These are phyloP conservation scores for Cordyceps tenuipes DNA, from an alignment of 2,329 filamentous ascomycete genomes.

Conservation along the genomic window DNA sequence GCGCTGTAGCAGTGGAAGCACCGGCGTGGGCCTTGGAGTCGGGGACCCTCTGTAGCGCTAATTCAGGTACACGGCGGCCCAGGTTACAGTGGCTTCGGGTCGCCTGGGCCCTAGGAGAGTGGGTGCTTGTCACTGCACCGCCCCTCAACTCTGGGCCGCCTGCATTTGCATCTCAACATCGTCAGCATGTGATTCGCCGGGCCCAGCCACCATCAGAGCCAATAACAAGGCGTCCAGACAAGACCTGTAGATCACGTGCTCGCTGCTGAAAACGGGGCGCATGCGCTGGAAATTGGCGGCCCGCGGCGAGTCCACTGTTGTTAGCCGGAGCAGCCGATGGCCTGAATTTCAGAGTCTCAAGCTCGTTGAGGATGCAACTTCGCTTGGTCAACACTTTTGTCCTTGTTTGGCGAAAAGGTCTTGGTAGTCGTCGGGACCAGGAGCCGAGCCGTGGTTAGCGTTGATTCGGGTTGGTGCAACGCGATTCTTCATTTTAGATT, in stretches of 20 bases:
- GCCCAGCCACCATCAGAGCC: not conserved
- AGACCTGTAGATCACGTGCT: not conserved
- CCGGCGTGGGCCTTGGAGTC: not conserved
- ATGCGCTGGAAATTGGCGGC: slow-evolving; percentile 1
- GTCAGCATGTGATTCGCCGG: slow-evolving; percentile 26
- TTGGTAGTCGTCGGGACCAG: too few species aligned
- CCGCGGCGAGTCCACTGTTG: not conserved
- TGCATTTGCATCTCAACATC: not conserved
- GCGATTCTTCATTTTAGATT: too few species aligned
- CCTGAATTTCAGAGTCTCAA: not conserved
- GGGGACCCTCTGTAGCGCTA: not conserved
- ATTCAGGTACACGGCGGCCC: not conserved
- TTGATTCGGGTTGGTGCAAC: too few species aligned
- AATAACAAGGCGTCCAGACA: not conserved
- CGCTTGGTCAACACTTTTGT: not conserved
- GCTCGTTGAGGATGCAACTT: not conserved
- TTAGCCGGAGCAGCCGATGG: slow-evolving; percentile 1
- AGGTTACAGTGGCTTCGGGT: not conserved
- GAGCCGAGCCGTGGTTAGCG: too few species aligned
- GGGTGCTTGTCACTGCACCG: not conserved
- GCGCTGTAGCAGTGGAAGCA: too few species aligned
- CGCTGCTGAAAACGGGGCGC: not conserved
- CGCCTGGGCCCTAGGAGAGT: not conserved
- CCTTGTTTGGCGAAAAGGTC: too few species aligned
- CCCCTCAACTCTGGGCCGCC: not conserved